A percentile compares a stretch with the other conserved stretches of the same genome.
Evolutionary conservation across 2,329 filamentous ascomycete genomes (phyloP).

Genomic region (Ilyonectria sp.): DNA sequence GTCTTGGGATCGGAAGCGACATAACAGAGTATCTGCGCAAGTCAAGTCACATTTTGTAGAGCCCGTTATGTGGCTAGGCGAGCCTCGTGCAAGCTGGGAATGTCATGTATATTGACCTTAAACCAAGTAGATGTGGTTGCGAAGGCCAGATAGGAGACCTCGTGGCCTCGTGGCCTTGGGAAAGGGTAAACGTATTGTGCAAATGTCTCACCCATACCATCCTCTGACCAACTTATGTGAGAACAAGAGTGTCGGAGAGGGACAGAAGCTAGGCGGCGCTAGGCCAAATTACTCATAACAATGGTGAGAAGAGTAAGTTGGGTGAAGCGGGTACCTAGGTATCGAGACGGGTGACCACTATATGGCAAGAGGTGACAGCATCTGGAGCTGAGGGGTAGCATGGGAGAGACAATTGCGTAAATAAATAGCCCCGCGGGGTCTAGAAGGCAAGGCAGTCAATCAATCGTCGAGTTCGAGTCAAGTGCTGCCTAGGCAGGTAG

Average conservation of each 20-base stretch:
- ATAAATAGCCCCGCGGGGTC: background rate
- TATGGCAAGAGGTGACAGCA: background rate
- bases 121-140: background rate
- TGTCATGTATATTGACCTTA: background rate
- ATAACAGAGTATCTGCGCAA: slow-evolving; percentile 4
- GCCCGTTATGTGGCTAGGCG: background rate
- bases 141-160: background rate
- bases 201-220: slow-evolving; percentile 6
- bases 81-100: background rate
- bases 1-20: slow-evolving; percentile 32
- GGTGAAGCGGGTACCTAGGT: background rate
- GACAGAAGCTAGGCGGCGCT: background rate
- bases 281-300: background rate
- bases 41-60: background rate
- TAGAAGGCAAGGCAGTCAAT: too few relatives aligned
- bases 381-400: too few relatives aligned
- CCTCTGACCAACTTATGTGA: background rate
- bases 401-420: background rate
- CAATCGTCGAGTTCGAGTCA: too few relatives aligned
- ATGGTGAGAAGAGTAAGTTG: background rate
- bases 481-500: background rate
- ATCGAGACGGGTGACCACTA: too few relatives aligned
- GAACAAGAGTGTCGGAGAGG: background rate
- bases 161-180: background rate
- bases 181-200: slow-evolving; percentile 23